A percentile compares a stretch with the other conserved stretches of the same genome.
phyloP scores from a whole-genome alignment of 78 protist genomes.

The Dictyostelium intermedium region DNA sequence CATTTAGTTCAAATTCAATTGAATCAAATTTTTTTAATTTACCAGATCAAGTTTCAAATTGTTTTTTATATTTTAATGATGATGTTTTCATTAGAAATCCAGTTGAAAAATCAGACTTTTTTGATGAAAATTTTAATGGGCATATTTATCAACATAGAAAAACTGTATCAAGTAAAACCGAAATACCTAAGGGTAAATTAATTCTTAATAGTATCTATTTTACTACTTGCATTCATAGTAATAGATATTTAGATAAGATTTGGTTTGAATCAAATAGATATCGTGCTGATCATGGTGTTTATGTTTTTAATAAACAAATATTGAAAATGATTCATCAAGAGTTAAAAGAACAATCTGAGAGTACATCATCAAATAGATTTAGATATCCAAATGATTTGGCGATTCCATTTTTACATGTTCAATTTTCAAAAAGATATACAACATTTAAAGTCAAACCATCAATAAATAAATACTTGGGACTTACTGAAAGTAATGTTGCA shows the following conservation, averaged over 20 bases:
- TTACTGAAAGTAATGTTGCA: not conserved
- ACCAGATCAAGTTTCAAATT: constrained; percentile 16
- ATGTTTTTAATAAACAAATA: not conserved
- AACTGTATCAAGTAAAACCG: not conserved
- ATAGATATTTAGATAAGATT: not conserved
- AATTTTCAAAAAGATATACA: not conserved
- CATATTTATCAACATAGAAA: not conserved
- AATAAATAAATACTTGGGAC: no score
- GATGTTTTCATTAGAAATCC: constrained; percentile 19
- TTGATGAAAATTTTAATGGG: not conserved
- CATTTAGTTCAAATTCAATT: constrained; percentile 23
- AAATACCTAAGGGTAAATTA: not conserved
- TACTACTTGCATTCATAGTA: not conserved
- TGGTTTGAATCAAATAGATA: not conserved
- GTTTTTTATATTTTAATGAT: constrained; percentile 41
- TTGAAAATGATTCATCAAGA: not conserved
- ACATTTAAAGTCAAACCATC: not conserved
- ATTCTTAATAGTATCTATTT: not conserved
- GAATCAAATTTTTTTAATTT: constrained; percentile 41
- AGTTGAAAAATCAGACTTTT: constrained; percentile 16
- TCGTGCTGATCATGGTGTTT: constrained; percentile 33
- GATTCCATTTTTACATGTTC: constrained; percentile 25
- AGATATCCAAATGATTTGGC: constrained; percentile 3
- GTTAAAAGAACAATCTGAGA: not conserved
- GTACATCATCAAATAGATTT: not conserved